Percentiles rank a stretch among this genome's conserved stretches.
Evolutionary conservation across 306 rosid genomes (phyloP).

Genomic region (Corylus americana): DNA sequence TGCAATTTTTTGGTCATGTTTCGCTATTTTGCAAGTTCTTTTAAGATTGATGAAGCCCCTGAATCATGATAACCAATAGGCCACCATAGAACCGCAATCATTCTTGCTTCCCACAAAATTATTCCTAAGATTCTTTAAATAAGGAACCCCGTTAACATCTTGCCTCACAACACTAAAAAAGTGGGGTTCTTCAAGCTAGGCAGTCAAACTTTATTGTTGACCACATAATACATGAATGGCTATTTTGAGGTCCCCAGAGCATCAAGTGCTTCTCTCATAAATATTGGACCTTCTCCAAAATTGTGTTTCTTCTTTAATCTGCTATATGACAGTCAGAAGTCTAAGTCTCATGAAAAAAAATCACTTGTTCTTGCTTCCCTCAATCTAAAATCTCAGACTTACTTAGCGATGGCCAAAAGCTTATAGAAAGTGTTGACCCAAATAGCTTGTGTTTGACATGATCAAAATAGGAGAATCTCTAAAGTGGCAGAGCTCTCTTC

Average conservation of each 20-base stretch:
- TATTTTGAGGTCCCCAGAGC: background rate
- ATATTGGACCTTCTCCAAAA: background rate
- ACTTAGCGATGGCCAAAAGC: background rate
- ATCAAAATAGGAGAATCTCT: too few relatives aligned
- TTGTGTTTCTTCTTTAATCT: constrained; percentile 1
- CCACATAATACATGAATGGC: background rate
- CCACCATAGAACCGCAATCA: background rate
- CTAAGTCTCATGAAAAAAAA: background rate
- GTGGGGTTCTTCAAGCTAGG: background rate
- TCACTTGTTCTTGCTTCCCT: background rate
- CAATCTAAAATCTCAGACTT: background rate
- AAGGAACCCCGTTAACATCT: background rate
- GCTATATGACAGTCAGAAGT: background rate
- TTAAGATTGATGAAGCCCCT: background rate
- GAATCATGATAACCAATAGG: background rate
- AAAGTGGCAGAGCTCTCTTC: too few relatives aligned
- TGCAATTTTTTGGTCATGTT: background rate
- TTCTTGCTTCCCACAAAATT: background rate
- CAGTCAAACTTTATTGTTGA: background rate
- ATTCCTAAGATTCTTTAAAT: background rate
- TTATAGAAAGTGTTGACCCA: background rate
- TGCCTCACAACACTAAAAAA: background rate
- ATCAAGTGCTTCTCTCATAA: background rate
- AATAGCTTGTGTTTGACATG: background rate
- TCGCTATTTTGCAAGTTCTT: background rate